These are phyloP conservation scores for Podaxis mareebaensis DNA, from an alignment of 768 basidiomycete species.

Conservation along the genomic window DNA sequence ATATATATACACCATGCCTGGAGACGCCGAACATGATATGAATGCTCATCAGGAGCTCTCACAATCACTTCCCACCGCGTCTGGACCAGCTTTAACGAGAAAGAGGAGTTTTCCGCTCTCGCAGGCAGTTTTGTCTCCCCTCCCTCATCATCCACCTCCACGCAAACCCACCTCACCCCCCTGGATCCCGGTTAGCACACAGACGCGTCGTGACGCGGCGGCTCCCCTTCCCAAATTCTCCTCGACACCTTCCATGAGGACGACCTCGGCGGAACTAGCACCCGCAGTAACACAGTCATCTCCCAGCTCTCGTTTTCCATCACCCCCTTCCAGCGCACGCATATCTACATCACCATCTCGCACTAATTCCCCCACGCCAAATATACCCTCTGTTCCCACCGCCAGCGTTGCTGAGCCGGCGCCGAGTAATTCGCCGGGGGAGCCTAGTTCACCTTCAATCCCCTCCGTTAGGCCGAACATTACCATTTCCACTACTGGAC, in stretches of 20 bases:
- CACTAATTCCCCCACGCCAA: neutral
- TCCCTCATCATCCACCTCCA: slow-evolving; percentile 6
- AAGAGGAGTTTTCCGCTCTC: neutral
- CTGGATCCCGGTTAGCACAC: neutral
- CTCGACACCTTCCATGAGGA: neutral
- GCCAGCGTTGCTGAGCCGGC: neutral
- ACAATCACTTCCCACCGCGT: neutral
- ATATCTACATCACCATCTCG: neutral
- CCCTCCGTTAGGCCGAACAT: neutral
- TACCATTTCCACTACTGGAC: slow-evolving; percentile 1
- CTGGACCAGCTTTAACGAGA: neutral
- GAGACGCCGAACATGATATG: neutral
- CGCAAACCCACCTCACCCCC: neutral
- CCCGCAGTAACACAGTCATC: neutral
- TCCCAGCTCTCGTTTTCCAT: neutral
- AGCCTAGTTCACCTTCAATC: neutral
- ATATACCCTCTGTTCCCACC: slow-evolving; percentile 11
- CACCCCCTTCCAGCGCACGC: neutral
- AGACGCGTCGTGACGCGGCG: neutral
- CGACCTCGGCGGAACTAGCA: neutral
- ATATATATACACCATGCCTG: neutral
- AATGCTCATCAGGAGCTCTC: neutral
- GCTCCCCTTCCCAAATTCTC: neutral
- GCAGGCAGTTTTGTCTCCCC: slow-evolving; percentile 1
- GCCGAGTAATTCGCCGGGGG: slow-evolving; percentile 13